Percentiles rank a stretch among this genome's conserved stretches.
Evolutionary conservation across 2,329 filamentous ascomycete species (phyloP).

Genomic region (Aureobasidium uvarum): DNA sequence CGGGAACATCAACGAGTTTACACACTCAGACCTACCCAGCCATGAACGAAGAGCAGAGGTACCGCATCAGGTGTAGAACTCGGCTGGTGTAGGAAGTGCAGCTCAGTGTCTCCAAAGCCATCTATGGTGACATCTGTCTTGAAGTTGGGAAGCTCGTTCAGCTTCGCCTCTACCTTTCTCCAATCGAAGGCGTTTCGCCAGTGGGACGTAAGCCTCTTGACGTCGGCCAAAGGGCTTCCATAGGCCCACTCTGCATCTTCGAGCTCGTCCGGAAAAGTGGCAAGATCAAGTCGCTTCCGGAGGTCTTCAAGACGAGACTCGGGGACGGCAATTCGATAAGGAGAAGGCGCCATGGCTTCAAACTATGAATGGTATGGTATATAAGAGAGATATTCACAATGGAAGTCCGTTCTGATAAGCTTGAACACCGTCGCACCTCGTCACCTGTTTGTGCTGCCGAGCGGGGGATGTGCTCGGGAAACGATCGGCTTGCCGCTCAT

Average conservation of each 20-base stretch:
- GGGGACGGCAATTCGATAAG: conserved; percentile 53
- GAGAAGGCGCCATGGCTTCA: not conserved
- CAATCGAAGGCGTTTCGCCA: conserved; percentile 62
- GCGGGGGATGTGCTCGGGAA: not conserved
- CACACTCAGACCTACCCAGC: conserved; percentile 43
- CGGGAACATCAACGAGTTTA: not conserved
- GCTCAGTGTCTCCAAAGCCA: conserved; percentile 58
- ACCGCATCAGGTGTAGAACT: conserved; percentile 55
- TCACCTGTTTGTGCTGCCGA: not conserved
- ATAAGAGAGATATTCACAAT: not conserved
- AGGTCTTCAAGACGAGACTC: conserved; percentile 55
- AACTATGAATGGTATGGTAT: not conserved
- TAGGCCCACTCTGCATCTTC: conserved; percentile 55
- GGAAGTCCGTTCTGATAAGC: not conserved
- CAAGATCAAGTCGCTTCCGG: conserved; percentile 54
- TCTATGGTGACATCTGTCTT: conserved; percentile 54
- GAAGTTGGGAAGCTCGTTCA: conserved; percentile 63
- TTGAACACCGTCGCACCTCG: not conserved
- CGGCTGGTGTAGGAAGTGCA: conserved; percentile 64
- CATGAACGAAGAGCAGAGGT: conserved; percentile 66
- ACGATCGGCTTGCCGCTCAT: conserved; percentile 2
- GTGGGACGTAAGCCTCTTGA: conserved; percentile 57
- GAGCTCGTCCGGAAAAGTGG: conserved; percentile 58
- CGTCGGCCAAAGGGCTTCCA: conserved; percentile 59
- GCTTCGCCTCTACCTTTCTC: conserved; percentile 56